Evolutionary conservation across 2,329 filamentous ascomycete genomes (phyloP).

Genomic region (Neonectria punicea): DNA sequence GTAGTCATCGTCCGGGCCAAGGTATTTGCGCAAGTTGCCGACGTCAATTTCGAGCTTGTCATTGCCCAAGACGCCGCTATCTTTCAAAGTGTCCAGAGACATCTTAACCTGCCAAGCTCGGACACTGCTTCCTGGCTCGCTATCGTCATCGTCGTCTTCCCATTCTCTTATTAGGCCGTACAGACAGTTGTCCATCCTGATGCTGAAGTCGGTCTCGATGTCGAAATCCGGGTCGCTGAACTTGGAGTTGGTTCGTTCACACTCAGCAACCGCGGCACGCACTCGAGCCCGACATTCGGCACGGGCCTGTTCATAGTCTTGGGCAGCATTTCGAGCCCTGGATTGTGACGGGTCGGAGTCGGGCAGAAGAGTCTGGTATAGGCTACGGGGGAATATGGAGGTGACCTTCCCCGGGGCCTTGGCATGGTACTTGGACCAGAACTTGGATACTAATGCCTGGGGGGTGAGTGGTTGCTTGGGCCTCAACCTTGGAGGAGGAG

Average conservation of each 20-base stretch:
- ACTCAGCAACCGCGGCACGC: constrained; percentile 53
- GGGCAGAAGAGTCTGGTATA: constrained; percentile 49
- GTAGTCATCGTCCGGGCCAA: constrained; percentile 18
- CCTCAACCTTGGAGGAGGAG: constrained; percentile 28
- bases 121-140: not conserved
- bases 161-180: constrained; percentile 44
- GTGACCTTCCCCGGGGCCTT: constrained; percentile 56
- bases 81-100: constrained; percentile 27
- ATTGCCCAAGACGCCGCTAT: constrained; percentile 26
- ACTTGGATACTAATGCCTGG: constrained; percentile 54
- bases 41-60: constrained; percentile 29
- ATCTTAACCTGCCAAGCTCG: constrained; percentile 25
- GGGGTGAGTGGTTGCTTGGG: constrained; percentile 42
- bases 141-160: constrained; percentile 29
- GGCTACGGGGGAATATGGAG: constrained; percentile 55
- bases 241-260: constrained; percentile 57
- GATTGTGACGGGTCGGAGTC: constrained; percentile 36
- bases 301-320: constrained; percentile 55
- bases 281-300: constrained; percentile 54
- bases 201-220: constrained; percentile 52
- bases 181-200: constrained; percentile 50
- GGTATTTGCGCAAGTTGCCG: constrained; percentile 23
- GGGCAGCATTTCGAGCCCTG: constrained; percentile 51
- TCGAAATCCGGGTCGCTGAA: constrained; percentile 58
- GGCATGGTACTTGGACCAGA: constrained; percentile 56